A percentile compares a stretch with the other conserved stretches of the same genome.
Conservation (phyloP, 192 early-diverging fungal species). For the Rhizoclosmatium globosum region DNA sequence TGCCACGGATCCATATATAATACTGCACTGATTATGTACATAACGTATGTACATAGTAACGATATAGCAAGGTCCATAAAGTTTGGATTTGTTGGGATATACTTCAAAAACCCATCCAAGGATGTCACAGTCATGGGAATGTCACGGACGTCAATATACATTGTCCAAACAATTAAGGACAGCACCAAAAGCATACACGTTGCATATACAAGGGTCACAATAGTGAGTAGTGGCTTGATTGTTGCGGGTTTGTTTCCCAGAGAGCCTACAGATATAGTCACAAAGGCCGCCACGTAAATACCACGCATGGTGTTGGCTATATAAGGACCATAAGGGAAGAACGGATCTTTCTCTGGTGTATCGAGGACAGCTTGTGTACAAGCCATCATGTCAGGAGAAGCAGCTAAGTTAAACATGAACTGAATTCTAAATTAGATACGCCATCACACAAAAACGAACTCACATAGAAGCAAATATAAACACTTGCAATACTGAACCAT, state of each 20-base stretch:
- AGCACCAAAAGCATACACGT: slow-evolving; percentile 87
- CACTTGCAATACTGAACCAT: slow-evolving; percentile 86
- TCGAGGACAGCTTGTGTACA: slow-evolving; percentile 1
- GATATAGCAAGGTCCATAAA: slow-evolving; percentile 55
- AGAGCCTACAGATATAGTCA: slow-evolving; percentile 85
- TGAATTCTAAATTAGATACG: not conserved
- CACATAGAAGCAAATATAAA: slow-evolving; percentile 32
- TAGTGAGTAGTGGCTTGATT: slow-evolving; percentile 77
- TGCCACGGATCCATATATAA: slow-evolving; percentile 62
- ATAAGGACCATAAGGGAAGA: slow-evolving; percentile 47
- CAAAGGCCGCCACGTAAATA: slow-evolving; percentile 80
- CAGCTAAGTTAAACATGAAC: slow-evolving; percentile 33
- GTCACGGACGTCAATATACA: slow-evolving; percentile 31
- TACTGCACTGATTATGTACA: slow-evolving; percentile 52
- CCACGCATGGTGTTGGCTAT: slow-evolving; percentile 74
- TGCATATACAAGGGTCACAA: slow-evolving; percentile 85
- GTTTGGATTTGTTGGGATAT: slow-evolving; percentile 46
- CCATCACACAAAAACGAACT: slow-evolving; percentile 20
- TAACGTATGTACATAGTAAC: slow-evolving; percentile 48
- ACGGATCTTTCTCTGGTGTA: not conserved
- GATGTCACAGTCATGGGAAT: slow-evolving; percentile 23
- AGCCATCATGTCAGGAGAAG: not conserved
- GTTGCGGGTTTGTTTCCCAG: slow-evolving; percentile 97
- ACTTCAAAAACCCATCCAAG: slow-evolving; percentile 29
- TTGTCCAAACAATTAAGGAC: slow-evolving; percentile 73